phyloP scores from a whole-genome alignment of 1,139 yeast species.

The Yarrowia galli region DNA sequence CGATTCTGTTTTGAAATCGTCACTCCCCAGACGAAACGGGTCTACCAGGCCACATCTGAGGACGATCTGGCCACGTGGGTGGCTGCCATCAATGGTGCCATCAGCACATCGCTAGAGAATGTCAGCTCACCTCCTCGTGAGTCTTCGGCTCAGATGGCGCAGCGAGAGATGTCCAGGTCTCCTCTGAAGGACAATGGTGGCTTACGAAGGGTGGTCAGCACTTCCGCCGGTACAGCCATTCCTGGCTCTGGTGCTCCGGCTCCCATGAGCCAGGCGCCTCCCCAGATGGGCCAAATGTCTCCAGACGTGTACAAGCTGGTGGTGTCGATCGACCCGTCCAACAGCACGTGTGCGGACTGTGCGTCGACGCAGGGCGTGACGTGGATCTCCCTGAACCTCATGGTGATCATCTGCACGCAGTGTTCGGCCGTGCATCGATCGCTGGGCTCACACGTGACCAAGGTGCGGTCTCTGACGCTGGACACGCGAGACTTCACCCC shows the following conservation, averaged over 20 bases:
- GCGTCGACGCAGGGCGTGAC: conserved; percentile 70
- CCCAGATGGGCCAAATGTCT: conserved; percentile 5
- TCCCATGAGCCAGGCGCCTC: conserved; percentile 9
- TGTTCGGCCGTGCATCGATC: conserved; percentile 83
- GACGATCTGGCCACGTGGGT: conserved; percentile 78
- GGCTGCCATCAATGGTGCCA: conserved; percentile 56
- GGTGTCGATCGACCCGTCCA: conserved; percentile 57
- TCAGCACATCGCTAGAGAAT: conserved; percentile 49
- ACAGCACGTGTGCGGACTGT: conserved; percentile 80
- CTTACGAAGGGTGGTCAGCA: conserved; percentile 18
- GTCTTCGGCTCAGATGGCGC: conserved; percentile 12
- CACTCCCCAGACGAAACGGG: conserved; percentile 74
- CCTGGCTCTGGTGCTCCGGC: neutral
- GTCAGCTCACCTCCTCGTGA: conserved; percentile 31
- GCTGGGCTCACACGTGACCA: conserved; percentile 74
- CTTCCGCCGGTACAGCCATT: conserved; percentile 2
- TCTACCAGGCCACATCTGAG: conserved; percentile 78
- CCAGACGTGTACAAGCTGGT: conserved; percentile 42
- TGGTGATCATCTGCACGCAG: conserved; percentile 77
- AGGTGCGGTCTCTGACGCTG: conserved; percentile 79
- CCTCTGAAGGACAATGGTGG: conserved; percentile 22
- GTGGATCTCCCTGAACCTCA: conserved; percentile 83
- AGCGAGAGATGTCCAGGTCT: conserved; percentile 17
- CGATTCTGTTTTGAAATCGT: conserved; percentile 76
- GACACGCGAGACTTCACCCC: conserved; percentile 71